Percentiles rank a stretch among this genome's conserved stretches.
phyloP scores from a whole-genome alignment of 2,329 filamentous ascomycete species.

The Aspergillus eucalypticola region DNA sequence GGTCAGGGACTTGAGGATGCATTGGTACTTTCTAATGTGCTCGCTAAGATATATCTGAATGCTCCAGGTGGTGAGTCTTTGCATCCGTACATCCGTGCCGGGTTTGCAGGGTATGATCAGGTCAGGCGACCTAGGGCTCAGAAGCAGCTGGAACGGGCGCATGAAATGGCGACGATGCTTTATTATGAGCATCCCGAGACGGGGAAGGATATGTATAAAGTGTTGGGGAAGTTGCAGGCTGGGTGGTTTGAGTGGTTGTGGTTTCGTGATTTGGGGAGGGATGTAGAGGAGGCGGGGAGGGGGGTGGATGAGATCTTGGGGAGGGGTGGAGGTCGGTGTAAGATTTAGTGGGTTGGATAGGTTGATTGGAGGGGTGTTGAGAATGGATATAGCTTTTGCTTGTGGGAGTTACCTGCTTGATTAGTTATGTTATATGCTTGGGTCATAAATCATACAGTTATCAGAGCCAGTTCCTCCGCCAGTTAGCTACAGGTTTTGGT shows the following conservation, averaged over 20 bases:
- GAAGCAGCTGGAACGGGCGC: background rate
- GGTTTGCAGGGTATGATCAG: background rate
- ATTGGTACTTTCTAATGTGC: background rate
- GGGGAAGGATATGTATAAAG: background rate
- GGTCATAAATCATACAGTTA: no score
- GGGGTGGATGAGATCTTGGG: background rate
- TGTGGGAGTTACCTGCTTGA: no score
- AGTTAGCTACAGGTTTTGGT: no score
- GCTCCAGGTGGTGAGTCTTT: background rate
- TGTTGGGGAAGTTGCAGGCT: background rate
- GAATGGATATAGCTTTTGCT: no score
- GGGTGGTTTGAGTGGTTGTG: background rate
- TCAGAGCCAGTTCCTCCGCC: no score
- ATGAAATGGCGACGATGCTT: background rate
- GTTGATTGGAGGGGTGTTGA: no score
- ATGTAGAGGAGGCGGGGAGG: background rate
- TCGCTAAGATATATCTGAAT: background rate
- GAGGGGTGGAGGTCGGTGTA: no score
- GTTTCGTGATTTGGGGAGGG: background rate
- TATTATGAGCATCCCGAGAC: background rate
- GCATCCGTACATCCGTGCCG: background rate
- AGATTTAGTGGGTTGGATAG: no score
- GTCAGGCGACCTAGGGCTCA: background rate
- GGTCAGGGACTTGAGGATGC: background rate
- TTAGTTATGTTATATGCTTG: no score